Conservation (phyloP, 2,329 filamentous ascomycete species). For the Cadophora malorum region DNA sequence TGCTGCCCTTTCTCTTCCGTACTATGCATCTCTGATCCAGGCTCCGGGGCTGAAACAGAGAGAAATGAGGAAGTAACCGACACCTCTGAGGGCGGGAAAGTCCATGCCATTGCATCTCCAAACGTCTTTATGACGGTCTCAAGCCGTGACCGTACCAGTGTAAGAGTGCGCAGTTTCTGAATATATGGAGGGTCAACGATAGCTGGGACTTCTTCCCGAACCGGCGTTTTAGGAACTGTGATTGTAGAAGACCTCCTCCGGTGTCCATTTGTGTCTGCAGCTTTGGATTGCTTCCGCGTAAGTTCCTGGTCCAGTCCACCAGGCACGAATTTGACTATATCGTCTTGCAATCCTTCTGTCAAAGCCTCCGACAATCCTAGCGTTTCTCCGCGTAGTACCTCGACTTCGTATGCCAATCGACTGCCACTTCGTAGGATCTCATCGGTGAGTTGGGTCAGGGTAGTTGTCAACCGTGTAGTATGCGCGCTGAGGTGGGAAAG, state of each 20-base stretch:
- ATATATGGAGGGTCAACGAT: conserved; percentile 69
- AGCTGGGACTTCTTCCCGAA: conserved; percentile 35
- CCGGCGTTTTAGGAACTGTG: conserved; percentile 39
- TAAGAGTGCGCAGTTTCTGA: conserved; percentile 80
- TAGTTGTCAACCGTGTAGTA: conserved; percentile 80
- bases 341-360: conserved; percentile 72
- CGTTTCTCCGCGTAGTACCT: conserved; percentile 88
- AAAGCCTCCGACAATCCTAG: conserved; percentile 80
- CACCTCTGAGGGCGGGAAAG: conserved; percentile 85
- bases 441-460: conserved; percentile 88
- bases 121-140: conserved; percentile 91
- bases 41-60: conserved; percentile 85
- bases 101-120: conserved; percentile 95
- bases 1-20: conserved; percentile 88
- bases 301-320: conserved; percentile 46
- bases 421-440: conserved; percentile 91
- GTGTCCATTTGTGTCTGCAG: conserved; percentile 38
- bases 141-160: conserved; percentile 80
- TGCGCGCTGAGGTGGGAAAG: conserved; percentile 88
- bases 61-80: conserved; percentile 86
- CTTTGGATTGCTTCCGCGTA: conserved; percentile 32
- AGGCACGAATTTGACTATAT: conserved; percentile 76
- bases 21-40: conserved; percentile 67
- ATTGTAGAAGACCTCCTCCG: conserved; percentile 41
- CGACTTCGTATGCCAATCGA: conserved; percentile 90